Base-by-base conservation (phyloP, 1,284 basidiomycete species). In the Cutaneotrichosporon spelunceum region DNA sequence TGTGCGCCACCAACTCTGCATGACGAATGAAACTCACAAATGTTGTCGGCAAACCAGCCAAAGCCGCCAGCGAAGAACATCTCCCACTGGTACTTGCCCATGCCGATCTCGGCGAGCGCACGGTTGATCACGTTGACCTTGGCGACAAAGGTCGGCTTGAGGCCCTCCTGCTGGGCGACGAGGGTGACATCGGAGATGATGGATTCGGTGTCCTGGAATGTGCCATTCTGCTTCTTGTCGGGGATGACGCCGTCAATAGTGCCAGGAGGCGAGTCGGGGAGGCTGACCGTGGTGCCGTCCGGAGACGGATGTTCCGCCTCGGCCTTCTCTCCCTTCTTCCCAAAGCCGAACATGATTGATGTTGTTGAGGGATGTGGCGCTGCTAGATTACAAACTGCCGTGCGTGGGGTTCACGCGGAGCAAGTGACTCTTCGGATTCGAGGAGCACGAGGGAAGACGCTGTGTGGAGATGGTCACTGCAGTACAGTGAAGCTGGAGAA, bases 11-110 rank as follows among this genome's bases (percentile, higher is more conserved):
- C 49, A 33, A 7, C 26, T 50, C 1, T 5, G n/a, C 49, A 16
- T 19, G 27, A 6, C 26, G 1, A 42, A 42, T 42, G 19, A 16
- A 42, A 66, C 66, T 65, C 63, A 67, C 83, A 84, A 59, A 84
- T 72, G 64, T 84, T 83, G 83, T 70, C 64, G n/a, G 63, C 68
- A 50, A 68, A 71, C 71, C 71, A 72, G 39, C 71, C 71, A 47
- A 74, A 72, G 16, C 70, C 86, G 44, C 84, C 82, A 9, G 86
- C 77, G 56, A 82, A 63, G 67, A 86, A 86, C 36, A 87, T 79
- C 73, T 86, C 83, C 64, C 80, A 76, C 69, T 87, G 86, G 74
- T 86, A 87, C 56, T 79, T 79, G 16, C 86, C 86, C 62, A 85
- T 86, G 23, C 86, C 85, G 60, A 87, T 84, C 62, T 75, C 68